Conservation (phyloP, 108 stramenopile genomes). For the Bacterosira constricta region DNA sequence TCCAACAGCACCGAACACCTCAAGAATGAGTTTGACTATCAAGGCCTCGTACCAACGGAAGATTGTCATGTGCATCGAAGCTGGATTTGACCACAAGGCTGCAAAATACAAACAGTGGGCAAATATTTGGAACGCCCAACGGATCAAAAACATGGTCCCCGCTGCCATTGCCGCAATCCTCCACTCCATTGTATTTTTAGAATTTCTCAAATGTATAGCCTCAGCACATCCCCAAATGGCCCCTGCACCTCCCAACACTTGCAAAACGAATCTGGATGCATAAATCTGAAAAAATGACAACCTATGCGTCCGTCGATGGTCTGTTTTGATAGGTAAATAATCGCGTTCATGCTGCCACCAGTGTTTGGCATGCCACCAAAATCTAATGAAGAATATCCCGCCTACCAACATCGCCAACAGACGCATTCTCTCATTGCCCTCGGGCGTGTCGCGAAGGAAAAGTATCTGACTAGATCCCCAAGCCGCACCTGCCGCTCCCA, state of each 20-base stretch:
- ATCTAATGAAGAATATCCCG: conserved; percentile 15
- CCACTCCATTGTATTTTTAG: neutral
- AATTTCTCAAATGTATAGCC: conserved; percentile 5
- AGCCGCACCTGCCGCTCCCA: conserved; percentile 39
- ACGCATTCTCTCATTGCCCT: conserved; percentile 7
- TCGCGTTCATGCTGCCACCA: conserved; percentile 10
- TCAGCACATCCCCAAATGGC: conserved; percentile 50
- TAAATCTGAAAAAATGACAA: conserved; percentile 35
- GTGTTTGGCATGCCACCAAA: conserved; percentile 30
- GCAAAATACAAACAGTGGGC: conserved; percentile 1
- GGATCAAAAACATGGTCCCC: conserved; percentile 18
- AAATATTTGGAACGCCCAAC: conserved; percentile 18
- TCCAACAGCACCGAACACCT: conserved; percentile 40
- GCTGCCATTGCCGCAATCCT: conserved; percentile 1
- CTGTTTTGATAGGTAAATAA: conserved; percentile 6
- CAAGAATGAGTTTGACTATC: conserved; percentile 27
- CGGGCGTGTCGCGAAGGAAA: neutral
- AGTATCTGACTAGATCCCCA: conserved; percentile 29
- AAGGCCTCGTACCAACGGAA: conserved; percentile 19
- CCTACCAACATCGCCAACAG: conserved; percentile 1
- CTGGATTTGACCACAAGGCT: conserved; percentile 1
- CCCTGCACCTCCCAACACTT: conserved; percentile 46
- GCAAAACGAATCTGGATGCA: conserved; percentile 40
- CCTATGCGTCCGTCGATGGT: conserved; percentile 21
- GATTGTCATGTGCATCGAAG: neutral